Percentiles rank a stretch among this genome's conserved stretches.
phyloP scores from a whole-genome alignment of 1,139 yeast species.

The Protomyces inundatus region DNA sequence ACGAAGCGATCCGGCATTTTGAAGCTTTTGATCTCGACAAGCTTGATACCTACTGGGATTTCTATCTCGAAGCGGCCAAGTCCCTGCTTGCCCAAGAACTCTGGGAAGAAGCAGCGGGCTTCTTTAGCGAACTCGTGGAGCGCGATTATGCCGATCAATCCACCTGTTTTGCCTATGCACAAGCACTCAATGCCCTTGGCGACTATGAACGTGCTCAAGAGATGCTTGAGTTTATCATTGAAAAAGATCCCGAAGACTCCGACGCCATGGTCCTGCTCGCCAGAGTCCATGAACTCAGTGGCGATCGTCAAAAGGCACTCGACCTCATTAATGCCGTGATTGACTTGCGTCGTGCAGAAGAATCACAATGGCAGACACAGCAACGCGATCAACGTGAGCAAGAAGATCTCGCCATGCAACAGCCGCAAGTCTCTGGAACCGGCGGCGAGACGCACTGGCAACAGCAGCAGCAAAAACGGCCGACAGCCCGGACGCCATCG shows the following conservation, averaged over 20 bases:
- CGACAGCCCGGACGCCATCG: constrained; percentile 1
- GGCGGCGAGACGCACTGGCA: neutral
- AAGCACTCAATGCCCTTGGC: constrained; percentile 69
- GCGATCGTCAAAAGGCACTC: constrained; percentile 59
- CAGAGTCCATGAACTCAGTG: constrained; percentile 66
- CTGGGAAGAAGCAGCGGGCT: constrained; percentile 66
- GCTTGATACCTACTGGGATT: constrained; percentile 61
- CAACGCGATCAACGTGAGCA: constrained; percentile 32
- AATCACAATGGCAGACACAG: constrained; percentile 35
- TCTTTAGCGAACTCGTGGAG: constrained; percentile 52
- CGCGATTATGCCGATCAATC: constrained; percentile 40
- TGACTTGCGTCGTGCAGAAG: constrained; percentile 25
- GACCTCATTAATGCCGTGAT: constrained; percentile 50
- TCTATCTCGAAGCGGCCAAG: constrained; percentile 70
- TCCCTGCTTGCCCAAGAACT: constrained; percentile 63
- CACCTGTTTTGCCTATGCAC: constrained; percentile 59
- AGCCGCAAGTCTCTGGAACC: neutral
- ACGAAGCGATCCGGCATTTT: constrained; percentile 59
- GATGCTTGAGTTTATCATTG: constrained; percentile 56
- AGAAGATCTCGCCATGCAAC: constrained; percentile 19
- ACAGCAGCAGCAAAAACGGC: neutral
- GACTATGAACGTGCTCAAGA: constrained; percentile 64
- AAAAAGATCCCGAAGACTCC: constrained; percentile 55
- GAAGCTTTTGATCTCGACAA: constrained; percentile 35
- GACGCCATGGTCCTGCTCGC: constrained; percentile 75